Evolutionary conservation across 768 basidiomycete genomes (phyloP).

Genomic region (Rubroboletus pulcherrimus): DNA sequence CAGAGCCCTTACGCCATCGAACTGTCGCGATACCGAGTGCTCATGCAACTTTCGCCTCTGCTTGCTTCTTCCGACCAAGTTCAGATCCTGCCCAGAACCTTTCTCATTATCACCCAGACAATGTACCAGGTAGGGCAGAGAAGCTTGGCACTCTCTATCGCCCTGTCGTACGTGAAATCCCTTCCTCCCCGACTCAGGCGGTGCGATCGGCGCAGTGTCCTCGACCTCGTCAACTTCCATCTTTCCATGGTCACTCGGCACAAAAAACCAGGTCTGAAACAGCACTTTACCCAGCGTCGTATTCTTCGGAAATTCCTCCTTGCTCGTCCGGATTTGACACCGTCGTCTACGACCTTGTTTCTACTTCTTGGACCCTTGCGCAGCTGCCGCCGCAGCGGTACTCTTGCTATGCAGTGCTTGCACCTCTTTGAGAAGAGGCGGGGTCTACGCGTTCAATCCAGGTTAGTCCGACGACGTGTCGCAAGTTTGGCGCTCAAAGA

Average conservation of each 20-base stretch:
- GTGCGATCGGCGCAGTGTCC: slow-evolving; percentile 34
- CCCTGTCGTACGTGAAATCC: slow-evolving; percentile 44
- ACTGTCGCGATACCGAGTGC: slow-evolving; percentile 32
- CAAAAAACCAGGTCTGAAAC: slow-evolving; percentile 38
- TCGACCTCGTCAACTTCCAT: slow-evolving; percentile 48
- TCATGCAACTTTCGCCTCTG: slow-evolving; percentile 42
- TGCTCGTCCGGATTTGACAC: slow-evolving; percentile 47
- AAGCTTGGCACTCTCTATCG: slow-evolving; percentile 41
- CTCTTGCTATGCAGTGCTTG: slow-evolving; percentile 45
- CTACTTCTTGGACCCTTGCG: slow-evolving; percentile 54
- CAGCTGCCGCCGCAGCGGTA: slow-evolving; percentile 49
- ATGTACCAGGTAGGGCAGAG: slow-evolving; percentile 42
- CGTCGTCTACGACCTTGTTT: slow-evolving; percentile 57
- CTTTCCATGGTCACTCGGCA: slow-evolving; percentile 38
- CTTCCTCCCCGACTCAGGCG: slow-evolving; percentile 43
- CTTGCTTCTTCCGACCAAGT: slow-evolving; percentile 33
- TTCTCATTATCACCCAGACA: slow-evolving; percentile 43
- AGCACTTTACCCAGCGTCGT: slow-evolving; percentile 42
- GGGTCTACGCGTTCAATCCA: slow-evolving; percentile 54
- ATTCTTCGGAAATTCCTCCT: slow-evolving; percentile 43
- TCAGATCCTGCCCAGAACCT: slow-evolving; percentile 38
- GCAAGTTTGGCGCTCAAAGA: slow-evolving; percentile 60
- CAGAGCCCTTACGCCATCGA: slow-evolving; percentile 10
- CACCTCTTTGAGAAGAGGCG: slow-evolving; percentile 47
- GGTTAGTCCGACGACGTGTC: slow-evolving; percentile 56